Conservation (phyloP, 108 stramenopile genomes). For the Stephanodiscus triporus region DNA sequence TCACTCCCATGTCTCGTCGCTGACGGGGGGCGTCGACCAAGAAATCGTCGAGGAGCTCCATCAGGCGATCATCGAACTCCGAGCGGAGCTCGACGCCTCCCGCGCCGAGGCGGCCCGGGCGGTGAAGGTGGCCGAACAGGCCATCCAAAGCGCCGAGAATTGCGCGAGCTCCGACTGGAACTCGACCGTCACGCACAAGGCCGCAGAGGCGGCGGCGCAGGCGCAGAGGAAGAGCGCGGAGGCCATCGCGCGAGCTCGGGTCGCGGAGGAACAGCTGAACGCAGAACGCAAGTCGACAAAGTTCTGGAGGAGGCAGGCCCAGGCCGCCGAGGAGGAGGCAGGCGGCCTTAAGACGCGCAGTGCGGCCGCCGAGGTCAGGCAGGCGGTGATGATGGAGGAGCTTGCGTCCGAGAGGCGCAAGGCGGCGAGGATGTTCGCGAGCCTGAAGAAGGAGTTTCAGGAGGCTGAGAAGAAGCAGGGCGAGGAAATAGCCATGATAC, state of each 20-base stretch:
- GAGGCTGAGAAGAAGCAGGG: conserved; percentile 41
- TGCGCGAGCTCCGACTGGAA: conserved; percentile 84
- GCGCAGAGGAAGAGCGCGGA: conserved; percentile 87
- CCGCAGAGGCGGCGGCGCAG: conserved; percentile 88
- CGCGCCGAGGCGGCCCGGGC: conserved; percentile 88
- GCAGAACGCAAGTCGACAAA: conserved; percentile 61
- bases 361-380: conserved; percentile 84
- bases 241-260: conserved; percentile 78
- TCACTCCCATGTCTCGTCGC: conserved; percentile 72
- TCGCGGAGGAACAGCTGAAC: conserved; percentile 80
- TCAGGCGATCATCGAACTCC: conserved; percentile 72
- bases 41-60: conserved; percentile 91
- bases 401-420: conserved; percentile 62
- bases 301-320: conserved; percentile 76
- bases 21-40: conserved; percentile 91
- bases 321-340: conserved; percentile 78
- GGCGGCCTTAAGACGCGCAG: conserved; percentile 76
- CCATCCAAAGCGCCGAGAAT: conserved; percentile 90
- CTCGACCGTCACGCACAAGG: conserved; percentile 87
- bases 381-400: conserved; percentile 66
- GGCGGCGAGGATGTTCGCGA: conserved; percentile 43
- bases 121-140: conserved; percentile 91
- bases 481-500: conserved; percentile 36
- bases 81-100: conserved; percentile 80
- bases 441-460: conserved; percentile 45